Conservation (phyloP, 2,329 filamentous ascomycete species). For the Endoconidiophora polonica region DNA sequence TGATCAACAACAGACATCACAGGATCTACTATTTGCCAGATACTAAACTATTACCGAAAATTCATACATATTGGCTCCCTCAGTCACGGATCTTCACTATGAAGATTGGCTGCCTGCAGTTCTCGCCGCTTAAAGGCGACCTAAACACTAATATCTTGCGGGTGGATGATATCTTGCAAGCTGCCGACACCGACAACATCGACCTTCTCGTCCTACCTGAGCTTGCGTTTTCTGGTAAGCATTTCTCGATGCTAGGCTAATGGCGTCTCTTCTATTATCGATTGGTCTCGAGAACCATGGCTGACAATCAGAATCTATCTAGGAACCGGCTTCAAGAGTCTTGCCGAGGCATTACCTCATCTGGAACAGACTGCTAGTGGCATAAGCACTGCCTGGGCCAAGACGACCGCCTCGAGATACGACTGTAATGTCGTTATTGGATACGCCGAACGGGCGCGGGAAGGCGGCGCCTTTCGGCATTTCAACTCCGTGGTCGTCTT, state of each 20-base stretch:
- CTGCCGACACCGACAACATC: conserved; percentile 28
- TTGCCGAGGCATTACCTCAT: conserved; percentile 42
- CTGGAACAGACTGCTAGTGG: conserved; percentile 46
- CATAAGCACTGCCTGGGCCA: conserved; percentile 47
- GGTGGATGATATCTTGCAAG: conserved; percentile 44
- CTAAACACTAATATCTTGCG: conserved; percentile 51
- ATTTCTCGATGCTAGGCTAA: not conserved
- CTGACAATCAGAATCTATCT: not conserved
- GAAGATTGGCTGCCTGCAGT: conserved; percentile 55
- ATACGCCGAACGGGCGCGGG: conserved; percentile 39
- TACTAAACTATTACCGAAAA: not conserved
- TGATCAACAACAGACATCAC: not conserved
- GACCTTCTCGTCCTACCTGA: conserved; percentile 53
- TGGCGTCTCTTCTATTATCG: not conserved
- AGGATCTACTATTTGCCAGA: not conserved
- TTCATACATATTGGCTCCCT: not conserved
- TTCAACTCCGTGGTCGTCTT: conserved; percentile 30
- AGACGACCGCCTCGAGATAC: conserved; percentile 39
- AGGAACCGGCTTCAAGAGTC: conserved; percentile 53
- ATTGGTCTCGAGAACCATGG: not conserved
- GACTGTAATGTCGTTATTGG: conserved; percentile 47
- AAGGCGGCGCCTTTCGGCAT: conserved; percentile 25
- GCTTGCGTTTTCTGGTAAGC: conserved; percentile 34
- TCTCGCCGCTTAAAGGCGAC: conserved; percentile 52
- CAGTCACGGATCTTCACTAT: conserved; percentile 22